Evolutionary conservation across 148 eudicot genomes (phyloP).

Genomic region (Chenopodium berlandieri): DNA sequence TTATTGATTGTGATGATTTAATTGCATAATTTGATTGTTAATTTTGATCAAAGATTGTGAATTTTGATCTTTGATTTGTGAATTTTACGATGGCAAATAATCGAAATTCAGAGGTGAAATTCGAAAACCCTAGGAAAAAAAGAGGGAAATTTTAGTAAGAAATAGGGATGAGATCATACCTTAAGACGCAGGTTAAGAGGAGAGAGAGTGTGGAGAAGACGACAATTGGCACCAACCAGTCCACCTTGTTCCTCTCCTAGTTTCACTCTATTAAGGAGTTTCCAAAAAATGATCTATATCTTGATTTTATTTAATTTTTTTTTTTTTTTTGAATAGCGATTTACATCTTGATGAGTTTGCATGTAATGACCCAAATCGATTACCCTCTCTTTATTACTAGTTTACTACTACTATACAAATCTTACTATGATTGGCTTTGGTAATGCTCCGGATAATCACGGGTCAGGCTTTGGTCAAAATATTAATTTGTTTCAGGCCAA

Average conservation of each 20-base stretch:
- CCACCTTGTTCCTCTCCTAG: neutral
- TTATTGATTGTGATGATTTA: neutral
- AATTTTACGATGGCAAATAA: neutral
- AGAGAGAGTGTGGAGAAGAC: neutral
- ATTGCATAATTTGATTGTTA: slow-evolving; percentile 8
- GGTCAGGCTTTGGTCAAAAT: no score
- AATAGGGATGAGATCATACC: slow-evolving; percentile 12
- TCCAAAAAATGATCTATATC: no score
- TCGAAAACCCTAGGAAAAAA: slow-evolving; percentile 18
- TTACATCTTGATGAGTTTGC: no score
- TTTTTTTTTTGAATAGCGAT: no score
- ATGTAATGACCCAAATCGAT: no score
- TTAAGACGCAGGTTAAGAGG: slow-evolving; percentile 1
- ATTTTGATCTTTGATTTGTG: neutral
- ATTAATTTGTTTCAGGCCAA: no score
- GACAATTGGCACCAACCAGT: slow-evolving; percentile 11
- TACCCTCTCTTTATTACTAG: no score
- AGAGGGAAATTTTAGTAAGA: neutral
- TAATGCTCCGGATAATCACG: no score
- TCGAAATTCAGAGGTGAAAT: neutral
- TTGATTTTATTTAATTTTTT: no score
- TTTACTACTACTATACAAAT: no score
- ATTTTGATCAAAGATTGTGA: neutral
- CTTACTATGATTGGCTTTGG: no score
- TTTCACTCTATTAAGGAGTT: no score